These are phyloP conservation scores for Papiliotrema nemorosa DNA, from an alignment of 1,284 basidiomycete species.

Conservation along the genomic window DNA sequence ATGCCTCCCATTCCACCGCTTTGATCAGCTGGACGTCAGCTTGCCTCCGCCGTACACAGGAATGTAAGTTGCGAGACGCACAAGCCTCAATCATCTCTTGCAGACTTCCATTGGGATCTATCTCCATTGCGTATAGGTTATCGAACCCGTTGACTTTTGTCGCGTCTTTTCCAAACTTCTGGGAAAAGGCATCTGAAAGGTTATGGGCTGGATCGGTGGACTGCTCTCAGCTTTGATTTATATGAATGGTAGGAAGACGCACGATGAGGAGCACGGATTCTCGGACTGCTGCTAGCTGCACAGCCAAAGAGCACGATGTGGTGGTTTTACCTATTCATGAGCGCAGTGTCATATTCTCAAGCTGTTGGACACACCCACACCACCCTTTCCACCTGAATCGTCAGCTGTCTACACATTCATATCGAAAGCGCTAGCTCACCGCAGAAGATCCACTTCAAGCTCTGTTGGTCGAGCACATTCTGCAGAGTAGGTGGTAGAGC, in stretches of 20 bases:
- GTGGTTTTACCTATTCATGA: slow-evolving; percentile 76
- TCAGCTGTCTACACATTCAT: not conserved
- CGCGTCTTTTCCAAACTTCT: slow-evolving; percentile 99
- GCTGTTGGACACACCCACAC: slow-evolving; percentile 62
- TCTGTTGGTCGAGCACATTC: slow-evolving; percentile 83
- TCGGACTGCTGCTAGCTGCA: slow-evolving; percentile 79
- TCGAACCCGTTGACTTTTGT: slow-evolving; percentile 98
- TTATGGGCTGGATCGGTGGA: slow-evolving; percentile 99
- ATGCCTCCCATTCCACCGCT: slow-evolving; percentile 90
- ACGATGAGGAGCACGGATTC: slow-evolving; percentile 92
- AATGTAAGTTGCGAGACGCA: too few relatives aligned
- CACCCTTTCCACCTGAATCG: slow-evolving; percentile 81
- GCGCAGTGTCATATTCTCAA: not conserved
- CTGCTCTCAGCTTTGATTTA: slow-evolving; percentile 49
- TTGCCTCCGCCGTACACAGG: slow-evolving; percentile 35
- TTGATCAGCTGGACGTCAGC: slow-evolving; percentile 60
- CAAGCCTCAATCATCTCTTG: slow-evolving; percentile 99
- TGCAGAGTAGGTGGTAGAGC: slow-evolving; percentile 72
- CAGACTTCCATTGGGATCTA: slow-evolving; percentile 93
- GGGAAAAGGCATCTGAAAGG: slow-evolving; percentile 95
- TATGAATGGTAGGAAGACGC: slow-evolving; percentile 43
- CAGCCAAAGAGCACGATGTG: slow-evolving; percentile 91
- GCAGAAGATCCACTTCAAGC: slow-evolving; percentile 93
- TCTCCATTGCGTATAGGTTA: slow-evolving; percentile 98
- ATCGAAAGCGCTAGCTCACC: slow-evolving; percentile 54